Evolutionary conservation across 1,284 basidiomycete species (phyloP).

Genomic region (Naganishia albida): DNA sequence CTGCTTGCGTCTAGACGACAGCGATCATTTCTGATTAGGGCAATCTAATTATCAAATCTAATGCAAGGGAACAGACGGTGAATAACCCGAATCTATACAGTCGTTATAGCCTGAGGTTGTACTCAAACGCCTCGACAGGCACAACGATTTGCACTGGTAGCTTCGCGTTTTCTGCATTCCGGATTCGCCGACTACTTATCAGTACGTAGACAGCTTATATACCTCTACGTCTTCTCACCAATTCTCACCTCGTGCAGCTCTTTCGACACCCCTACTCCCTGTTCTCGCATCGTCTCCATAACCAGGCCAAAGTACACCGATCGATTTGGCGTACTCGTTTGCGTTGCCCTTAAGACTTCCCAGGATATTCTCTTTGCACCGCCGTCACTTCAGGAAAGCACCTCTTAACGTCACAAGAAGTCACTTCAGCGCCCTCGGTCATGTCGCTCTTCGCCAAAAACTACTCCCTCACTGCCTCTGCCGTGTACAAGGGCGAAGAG

Average conservation of each 20-base stretch:
- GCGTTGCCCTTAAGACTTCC: neutral
- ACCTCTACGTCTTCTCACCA: neutral
- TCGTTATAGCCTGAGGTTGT: no score
- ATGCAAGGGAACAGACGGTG: no score
- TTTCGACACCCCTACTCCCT: neutral
- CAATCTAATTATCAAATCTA: no score
- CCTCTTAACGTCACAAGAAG: neutral
- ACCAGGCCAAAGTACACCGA: constrained; percentile 28
- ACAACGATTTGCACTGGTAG: no score
- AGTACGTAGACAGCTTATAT: neutral
- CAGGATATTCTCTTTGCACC: neutral
- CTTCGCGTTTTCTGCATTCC: no score
- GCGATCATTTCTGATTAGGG: neutral
- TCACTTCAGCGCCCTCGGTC: neutral
- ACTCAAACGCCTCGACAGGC: no score
- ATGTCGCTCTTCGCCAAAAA: constrained; percentile 27
- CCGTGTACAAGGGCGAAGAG: neutral
- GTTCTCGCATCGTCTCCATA: neutral
- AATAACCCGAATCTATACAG: no score
- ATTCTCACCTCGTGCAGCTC: neutral
- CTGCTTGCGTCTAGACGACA: no score
- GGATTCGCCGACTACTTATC: neutral
- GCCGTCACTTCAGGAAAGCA: neutral
- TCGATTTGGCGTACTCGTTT: constrained; percentile 26
- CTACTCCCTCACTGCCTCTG: constrained; percentile 10